A percentile compares a stretch with the other conserved stretches of the same genome.
Conservation (phyloP, 352 stramenopile genomes). For the Pythium dissotocum region DNA sequence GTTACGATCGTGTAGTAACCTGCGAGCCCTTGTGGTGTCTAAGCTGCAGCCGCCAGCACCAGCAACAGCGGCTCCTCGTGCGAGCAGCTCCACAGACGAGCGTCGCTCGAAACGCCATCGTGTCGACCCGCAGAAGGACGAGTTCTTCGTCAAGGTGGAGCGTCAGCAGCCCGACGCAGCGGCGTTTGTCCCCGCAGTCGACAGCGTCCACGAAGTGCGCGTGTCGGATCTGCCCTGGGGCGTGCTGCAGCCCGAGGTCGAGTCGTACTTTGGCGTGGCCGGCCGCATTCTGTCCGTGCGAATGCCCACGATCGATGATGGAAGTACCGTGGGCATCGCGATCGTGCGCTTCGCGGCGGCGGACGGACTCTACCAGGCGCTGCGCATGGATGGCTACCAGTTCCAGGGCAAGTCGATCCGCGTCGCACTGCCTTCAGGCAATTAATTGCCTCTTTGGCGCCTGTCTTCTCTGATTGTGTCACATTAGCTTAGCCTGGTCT, state of each 20-base stretch:
- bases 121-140: constrained; percentile 9
- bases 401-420: constrained; percentile 71
- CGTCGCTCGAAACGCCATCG: constrained; percentile 14
- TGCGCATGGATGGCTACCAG: constrained; percentile 69
- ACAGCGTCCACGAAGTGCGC: constrained; percentile 46
- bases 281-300: constrained; percentile 51
- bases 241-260: constrained; percentile 46
- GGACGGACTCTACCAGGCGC: constrained; percentile 51
- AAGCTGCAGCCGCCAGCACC: constrained; percentile 12
- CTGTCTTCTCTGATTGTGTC: background rate
- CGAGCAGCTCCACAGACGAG: constrained; percentile 1
- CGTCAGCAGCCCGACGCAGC: constrained; percentile 16
- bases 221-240: constrained; percentile 70
- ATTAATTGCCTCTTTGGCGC: constrained; percentile 5
- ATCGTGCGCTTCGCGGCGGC: constrained; percentile 56
- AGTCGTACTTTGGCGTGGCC: constrained; percentile 64
- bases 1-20: constrained; percentile 6
- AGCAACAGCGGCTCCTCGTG: background rate
- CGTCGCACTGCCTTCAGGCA: constrained; percentile 43
- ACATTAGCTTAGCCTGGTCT: background rate
- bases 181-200: background rate
- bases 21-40: constrained; percentile 19
- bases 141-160: constrained; percentile 55
- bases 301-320: constrained; percentile 73
- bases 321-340: constrained; percentile 66